These are phyloP conservation scores for Leucoagaricus sp. DNA, from an alignment of 1,284 basidiomycete genomes.

Conservation along the genomic window DNA sequence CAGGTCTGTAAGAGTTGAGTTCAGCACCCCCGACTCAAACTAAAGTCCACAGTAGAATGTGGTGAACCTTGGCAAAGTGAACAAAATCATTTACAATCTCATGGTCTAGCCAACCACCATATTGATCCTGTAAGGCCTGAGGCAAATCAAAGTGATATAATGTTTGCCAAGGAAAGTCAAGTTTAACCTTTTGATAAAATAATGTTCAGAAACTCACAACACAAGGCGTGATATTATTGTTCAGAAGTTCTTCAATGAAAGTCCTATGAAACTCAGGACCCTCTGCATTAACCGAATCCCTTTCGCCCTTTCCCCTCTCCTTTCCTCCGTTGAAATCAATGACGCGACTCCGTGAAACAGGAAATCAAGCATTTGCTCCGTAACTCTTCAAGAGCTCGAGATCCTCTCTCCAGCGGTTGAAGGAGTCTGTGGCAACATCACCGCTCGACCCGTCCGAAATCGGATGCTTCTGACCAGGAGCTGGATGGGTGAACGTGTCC, in stretches of 20 bases:
- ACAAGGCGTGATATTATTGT: constrained; percentile 65
- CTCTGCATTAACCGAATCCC: constrained; percentile 68
- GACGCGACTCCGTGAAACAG: constrained; percentile 73
- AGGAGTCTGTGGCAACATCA: constrained; percentile 72
- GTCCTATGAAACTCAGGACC: constrained; percentile 72
- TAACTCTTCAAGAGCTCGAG: constrained; percentile 61
- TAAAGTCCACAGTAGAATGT: too few species aligned
- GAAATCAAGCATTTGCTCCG: constrained; percentile 66
- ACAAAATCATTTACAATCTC: constrained; percentile 65
- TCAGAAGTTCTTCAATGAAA: constrained; percentile 67
- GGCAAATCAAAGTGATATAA: constrained; percentile 83
- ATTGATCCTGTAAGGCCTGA: constrained; percentile 67
- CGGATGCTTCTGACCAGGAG: constrained; percentile 9
- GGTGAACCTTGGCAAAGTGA: constrained; percentile 59
- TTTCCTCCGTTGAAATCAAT: constrained; percentile 46
- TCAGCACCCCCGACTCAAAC: background rate
- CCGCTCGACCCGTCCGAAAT: constrained; percentile 68
- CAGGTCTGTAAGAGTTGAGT: constrained; percentile 43
- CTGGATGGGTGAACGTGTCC: constrained; percentile 67
- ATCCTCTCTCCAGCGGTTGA: constrained; percentile 69
- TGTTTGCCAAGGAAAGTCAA: constrained; percentile 51
- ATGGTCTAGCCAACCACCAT: constrained; percentile 73
- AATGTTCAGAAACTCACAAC: constrained; percentile 47
- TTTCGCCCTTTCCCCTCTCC: constrained; percentile 49
- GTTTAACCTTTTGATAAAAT: too few species aligned